Evolutionary conservation across 2,329 filamentous ascomycete genomes (phyloP), one percentile per base, ranked within the genome.

Genomic region (Nakataea oryzae): DNA sequence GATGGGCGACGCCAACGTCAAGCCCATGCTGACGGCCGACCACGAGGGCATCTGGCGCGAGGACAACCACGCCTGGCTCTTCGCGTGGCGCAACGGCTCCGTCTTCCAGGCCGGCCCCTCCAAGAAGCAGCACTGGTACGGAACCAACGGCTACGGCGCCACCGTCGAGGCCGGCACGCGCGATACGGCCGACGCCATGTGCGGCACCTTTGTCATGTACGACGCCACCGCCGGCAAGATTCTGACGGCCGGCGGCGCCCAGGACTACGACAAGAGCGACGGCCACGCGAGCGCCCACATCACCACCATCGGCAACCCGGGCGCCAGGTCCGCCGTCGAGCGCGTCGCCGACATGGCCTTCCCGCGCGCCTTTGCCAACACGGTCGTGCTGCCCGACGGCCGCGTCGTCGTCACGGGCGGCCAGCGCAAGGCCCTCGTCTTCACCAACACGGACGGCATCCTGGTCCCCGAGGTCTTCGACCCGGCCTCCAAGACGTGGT

Each of bases 181-280:
- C 5, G 72, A 70, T 27, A 73, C 73, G 9, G 76, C 78, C 32
- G 69, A 75, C 13, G 76, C 81, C 3, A 86, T 86, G 83, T 78
- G 76, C 63, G 84, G 81, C 14, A 79, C 77, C 58, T 77, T 78
- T 6, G 76, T 82, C 64, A 85, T 86, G 81, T 86, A 80, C 65
- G 82, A 86, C 66, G 81, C 82, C 30, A 77, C 82, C 62, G 75
- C 77, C 1, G 83, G 83, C 34, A 83, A 84, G 69, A 84, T 85
- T 34, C 71, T 85, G 2, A 78, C 80, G 0, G 71, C 76, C 17
- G 83, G 83, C 12, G 83, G 82, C 11, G 70, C 77, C 0, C 71
- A 75, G 0, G 71, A 73, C 41, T 85, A 84, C 65, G 71, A 77
- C 30, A 65, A 76, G 60, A 71, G 71, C n/a, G 63, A 70, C 8